Evolutionary conservation across 495 filamentous ascomycete species (phyloP).

Genomic region (Neurospora sp.): DNA sequence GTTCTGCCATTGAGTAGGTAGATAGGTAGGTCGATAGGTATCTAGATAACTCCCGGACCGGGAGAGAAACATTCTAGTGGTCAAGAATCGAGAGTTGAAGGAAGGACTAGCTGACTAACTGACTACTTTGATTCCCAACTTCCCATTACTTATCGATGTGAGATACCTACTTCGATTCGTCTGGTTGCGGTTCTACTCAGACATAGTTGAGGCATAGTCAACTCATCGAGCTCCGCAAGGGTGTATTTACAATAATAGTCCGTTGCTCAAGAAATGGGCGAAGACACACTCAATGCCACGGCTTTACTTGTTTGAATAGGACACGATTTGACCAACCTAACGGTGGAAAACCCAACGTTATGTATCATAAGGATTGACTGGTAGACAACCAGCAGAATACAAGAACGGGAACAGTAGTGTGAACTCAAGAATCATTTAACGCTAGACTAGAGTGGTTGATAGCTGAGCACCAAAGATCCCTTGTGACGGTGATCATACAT

Average conservation of each 20-base stretch:
- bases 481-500: neutral
- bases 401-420: neutral
- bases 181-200: neutral
- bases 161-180: neutral
- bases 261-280: too few species aligned
- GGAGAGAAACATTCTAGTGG: too few species aligned
- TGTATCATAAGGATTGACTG: neutral
- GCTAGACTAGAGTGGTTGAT: neutral
- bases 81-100: neutral
- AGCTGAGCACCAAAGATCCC: neutral
- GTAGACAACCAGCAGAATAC: neutral
- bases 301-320: neutral
- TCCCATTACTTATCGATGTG: neutral
- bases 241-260: neutral
- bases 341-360: neutral
- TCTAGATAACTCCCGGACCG: too few species aligned
- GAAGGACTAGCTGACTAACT: neutral
- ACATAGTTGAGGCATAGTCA: neutral
- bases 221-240: neutral
- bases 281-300: neutral
- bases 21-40: too few species aligned
- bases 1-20: too few species aligned
- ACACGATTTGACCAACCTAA: neutral
- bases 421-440: neutral
- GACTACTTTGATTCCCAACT: neutral